These are phyloP conservation scores for Alliaria petiolata DNA, from an alignment of 345 rosid genomes.

Conservation along the genomic window DNA sequence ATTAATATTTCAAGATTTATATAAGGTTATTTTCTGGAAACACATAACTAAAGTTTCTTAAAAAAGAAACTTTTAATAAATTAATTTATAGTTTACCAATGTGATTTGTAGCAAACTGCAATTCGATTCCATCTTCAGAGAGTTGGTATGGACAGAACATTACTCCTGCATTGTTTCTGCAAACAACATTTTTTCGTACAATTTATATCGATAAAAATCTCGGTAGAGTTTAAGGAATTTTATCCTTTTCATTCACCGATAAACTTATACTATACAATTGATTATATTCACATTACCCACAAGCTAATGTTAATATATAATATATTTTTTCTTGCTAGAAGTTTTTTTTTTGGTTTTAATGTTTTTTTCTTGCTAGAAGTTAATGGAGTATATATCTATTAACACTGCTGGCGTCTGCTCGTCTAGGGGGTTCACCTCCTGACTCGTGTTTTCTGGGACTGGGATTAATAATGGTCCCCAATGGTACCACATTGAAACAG, in stretches of 20 bases:
- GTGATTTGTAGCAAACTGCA: constrained; percentile 85
- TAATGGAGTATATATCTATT: background rate
- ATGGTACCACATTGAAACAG: background rate
- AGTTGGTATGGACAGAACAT: constrained; percentile 89
- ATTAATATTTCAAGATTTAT: background rate
- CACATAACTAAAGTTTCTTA: background rate
- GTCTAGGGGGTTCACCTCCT: too few relatives aligned
- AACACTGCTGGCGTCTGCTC: too few relatives aligned
- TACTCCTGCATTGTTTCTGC: constrained; percentile 86
- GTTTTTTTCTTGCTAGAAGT: background rate
- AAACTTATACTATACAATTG: background rate
- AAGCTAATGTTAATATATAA: too few relatives aligned
- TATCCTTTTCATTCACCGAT: too few relatives aligned
- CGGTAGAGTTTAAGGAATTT: too few relatives aligned
- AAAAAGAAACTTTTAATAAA: background rate
- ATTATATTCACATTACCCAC: too few relatives aligned
- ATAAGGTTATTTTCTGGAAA: background rate
- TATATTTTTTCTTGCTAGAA: too few relatives aligned
- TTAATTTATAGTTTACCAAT: constrained; percentile 39
- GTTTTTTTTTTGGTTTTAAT: too few relatives aligned
- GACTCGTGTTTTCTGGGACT: background rate
- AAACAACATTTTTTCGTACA: background rate
- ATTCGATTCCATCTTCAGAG: constrained; percentile 68
- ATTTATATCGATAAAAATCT: background rate
- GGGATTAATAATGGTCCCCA: background rate